These are phyloP conservation scores for Schizonepeta tenuifolia DNA, from an alignment of 257 asterid genomes.

Conservation along the genomic window DNA sequence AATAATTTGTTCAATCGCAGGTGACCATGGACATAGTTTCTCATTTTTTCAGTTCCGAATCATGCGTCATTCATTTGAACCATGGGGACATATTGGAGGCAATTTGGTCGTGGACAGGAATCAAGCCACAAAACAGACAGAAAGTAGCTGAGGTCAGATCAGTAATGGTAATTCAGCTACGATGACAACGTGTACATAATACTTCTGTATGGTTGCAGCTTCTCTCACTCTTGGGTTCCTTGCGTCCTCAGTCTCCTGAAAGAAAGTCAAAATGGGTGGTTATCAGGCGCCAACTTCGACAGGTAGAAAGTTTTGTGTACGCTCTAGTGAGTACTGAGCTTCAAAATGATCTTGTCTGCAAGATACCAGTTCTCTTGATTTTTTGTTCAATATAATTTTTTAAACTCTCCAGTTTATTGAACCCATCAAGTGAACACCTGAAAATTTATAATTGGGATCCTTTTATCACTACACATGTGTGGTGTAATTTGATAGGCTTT, in stretches of 20 bases:
- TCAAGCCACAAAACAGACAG: slow-evolving; percentile 73
- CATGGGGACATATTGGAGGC: slow-evolving; percentile 93
- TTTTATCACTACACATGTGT: not conserved
- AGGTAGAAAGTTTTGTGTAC: slow-evolving; percentile 50
- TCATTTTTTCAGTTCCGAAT: slow-evolving; percentile 64
- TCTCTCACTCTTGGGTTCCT: slow-evolving; percentile 87
- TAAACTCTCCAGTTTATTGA: not conserved
- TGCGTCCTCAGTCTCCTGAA: slow-evolving; percentile 92
- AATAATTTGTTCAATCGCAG: slow-evolving; percentile 47
- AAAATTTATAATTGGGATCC: not conserved
- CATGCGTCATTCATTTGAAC: slow-evolving; percentile 88
- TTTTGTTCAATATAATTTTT: not conserved
- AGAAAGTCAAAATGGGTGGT: slow-evolving; percentile 96
- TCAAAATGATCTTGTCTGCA: not conserved
- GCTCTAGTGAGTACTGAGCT: not conserved
- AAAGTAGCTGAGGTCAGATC: slow-evolving; percentile 90
- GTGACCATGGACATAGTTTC: slow-evolving; percentile 75
- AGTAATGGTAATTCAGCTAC: slow-evolving; percentile 13
- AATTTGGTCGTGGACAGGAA: slow-evolving; percentile 97
- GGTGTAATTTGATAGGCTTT: not conserved
- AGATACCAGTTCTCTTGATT: not conserved
- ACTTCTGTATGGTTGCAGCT: slow-evolving; percentile 60
- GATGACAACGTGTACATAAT: slow-evolving; percentile 23
- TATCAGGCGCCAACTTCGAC: slow-evolving; percentile 93
- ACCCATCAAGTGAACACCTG: slow-evolving; percentile 7